phyloP scores from a whole-genome alignment of 108 stramenopile species.

The Discostella stelligeroides region DNA sequence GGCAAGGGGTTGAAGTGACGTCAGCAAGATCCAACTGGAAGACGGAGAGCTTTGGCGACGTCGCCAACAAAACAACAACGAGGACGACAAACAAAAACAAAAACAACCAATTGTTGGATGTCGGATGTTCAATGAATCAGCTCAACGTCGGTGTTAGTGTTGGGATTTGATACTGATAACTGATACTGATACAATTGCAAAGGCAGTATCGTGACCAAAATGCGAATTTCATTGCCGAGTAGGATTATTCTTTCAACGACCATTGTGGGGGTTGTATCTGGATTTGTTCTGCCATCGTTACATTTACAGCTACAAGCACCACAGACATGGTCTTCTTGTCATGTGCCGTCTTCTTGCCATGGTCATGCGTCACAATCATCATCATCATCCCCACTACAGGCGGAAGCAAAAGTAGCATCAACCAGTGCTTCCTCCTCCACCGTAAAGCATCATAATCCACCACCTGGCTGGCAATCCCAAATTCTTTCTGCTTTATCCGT shows the following conservation, averaged over 20 bases:
- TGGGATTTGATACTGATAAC: no score
- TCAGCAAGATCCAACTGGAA: no score
- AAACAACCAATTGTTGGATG: no score
- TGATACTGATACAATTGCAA: no score
- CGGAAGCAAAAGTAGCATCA: background rate
- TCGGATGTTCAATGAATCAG: no score
- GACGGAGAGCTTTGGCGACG: no score
- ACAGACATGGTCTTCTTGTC: background rate
- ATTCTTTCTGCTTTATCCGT: constrained; percentile 60
- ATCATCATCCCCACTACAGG: background rate
- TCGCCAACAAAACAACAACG: no score
- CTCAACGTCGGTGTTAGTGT: no score
- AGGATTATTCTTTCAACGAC: constrained; percentile 1
- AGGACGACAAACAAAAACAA: no score
- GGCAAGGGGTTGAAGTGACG: no score
- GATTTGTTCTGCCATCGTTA: constrained; percentile 1
- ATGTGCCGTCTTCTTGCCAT: background rate
- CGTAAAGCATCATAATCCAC: constrained; percentile 24
- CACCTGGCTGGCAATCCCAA: constrained; percentile 73
- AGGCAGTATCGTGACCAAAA: background rate
- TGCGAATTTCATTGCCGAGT: background rate
- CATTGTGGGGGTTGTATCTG: background rate
- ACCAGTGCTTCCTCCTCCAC: background rate
- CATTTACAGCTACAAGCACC: background rate
- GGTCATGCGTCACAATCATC: background rate